Base-by-base conservation (phyloP, 2,329 filamentous ascomycete species). In the Xylariaceae sp. region DNA sequence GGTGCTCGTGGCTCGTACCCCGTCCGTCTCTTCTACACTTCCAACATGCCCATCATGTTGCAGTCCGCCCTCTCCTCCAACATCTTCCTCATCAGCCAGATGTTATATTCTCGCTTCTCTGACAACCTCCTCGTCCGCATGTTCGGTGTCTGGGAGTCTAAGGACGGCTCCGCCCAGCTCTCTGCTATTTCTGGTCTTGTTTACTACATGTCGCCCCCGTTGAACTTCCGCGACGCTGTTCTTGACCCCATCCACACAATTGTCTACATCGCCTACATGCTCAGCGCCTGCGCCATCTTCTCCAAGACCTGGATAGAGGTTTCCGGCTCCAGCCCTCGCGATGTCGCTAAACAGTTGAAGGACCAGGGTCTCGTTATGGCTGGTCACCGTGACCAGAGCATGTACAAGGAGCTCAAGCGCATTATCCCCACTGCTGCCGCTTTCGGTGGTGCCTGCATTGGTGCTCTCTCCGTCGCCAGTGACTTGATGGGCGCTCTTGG, bases 271-370 rank as follows among this genome's bases (percentile, higher is more conserved):
- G 83, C 87, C 67, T 99, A 97, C 82, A 99, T 99, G 92, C 88
- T 99, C 60, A 89, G 91, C 71, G 95, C 95, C 67, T 99, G 94
- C 74, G 92, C 92, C 62, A 87, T 97, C 76, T 99, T 99, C 85
- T 97, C 92, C 78, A 99, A 99, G 90, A 99, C 95, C 57, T 99
- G 94, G 94, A 99, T 99, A 71, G 94, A 99, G 80, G 94, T 99
- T 66, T 97, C 94, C 45, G 95, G 94, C 72, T 97, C 93, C 65
- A 93, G 91, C 81, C 95, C 94, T 62, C 90, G 94, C 73, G 94
- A 99, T 73, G 95, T 99, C 67, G 94, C 94, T 72, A 99, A 99
- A 87, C 94, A 97, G 81, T 87, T 99, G 76, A 99, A 99, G 87
- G 95, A 99, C 73, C 94, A 99, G 80, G 94, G 94, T 75, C 88